These are phyloP conservation scores for Balakata baccata DNA, from an alignment of 345 rosid genomes.

Conservation along the genomic window DNA sequence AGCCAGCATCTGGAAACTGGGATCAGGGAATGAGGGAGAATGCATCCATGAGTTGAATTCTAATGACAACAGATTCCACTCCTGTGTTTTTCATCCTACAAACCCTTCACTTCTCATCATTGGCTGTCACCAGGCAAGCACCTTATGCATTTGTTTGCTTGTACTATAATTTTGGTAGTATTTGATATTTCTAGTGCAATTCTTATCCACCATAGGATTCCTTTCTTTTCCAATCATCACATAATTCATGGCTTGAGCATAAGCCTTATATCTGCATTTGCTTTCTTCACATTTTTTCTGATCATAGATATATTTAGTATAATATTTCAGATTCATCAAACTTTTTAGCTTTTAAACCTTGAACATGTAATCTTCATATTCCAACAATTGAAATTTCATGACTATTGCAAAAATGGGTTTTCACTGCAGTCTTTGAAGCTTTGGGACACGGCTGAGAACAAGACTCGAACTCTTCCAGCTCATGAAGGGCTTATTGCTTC, in stretches of 20 bases:
- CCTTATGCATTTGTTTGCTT: background rate
- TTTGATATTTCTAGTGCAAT: too few relatives aligned
- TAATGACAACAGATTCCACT: conserved; percentile 78
- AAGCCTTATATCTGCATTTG: too few relatives aligned
- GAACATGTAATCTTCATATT: too few relatives aligned
- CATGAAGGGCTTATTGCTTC: conserved; percentile 80
- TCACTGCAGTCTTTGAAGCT: conserved; percentile 77
- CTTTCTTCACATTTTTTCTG: too few relatives aligned
- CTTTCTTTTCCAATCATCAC: too few relatives aligned
- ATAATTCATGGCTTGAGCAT: too few relatives aligned
- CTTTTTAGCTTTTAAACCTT: too few relatives aligned
- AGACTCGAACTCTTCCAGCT: conserved; percentile 69
- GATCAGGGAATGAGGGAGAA: conserved; percentile 84
- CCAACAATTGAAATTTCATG: too few relatives aligned
- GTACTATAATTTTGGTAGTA: too few relatives aligned
- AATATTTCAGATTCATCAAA: too few relatives aligned
- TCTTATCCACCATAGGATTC: too few relatives aligned
- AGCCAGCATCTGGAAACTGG: conserved; percentile 83
- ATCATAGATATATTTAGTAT: too few relatives aligned
- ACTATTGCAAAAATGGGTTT: background rate
- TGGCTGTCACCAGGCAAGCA: conserved; percentile 86
- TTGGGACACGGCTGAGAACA: conserved; percentile 84
- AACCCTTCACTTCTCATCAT: conserved; percentile 70
- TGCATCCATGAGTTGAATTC: conserved; percentile 85
- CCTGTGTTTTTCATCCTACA: conserved; percentile 86